Evolutionary conservation across 305 asterid genomes (phyloP), one percentile per base, ranked within the genome.

Genomic region (Euphrasia arctica): DNA sequence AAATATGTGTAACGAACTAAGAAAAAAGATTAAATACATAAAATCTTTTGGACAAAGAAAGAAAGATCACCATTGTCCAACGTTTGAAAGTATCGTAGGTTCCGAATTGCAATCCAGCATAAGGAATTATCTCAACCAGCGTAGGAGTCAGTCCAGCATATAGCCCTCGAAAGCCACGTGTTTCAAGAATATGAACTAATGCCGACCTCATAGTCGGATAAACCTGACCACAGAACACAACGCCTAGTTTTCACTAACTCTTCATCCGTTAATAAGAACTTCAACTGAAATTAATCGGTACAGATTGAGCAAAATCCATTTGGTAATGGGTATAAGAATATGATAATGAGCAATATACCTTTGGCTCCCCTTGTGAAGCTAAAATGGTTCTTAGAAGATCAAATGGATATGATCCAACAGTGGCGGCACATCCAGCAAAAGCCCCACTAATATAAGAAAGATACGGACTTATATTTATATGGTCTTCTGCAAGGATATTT

Each of bases 301-400:
- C 9, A 39, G 43, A 39, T 39, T 39, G 43, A 6, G 43, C 22
- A 18, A 39, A 7, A 39, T 39, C 11, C 9, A 5, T 0, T 36
- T 36, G 9, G 42, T 39, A 39, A 1, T 2, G 43, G 9, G 43
- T 0, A 10, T 2, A 39, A 39, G 43, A 7, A 7, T 39, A 56
- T 58, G 18, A 60, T 28, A 43, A 48, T 54, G 58, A 32, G 9
- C 36, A 59, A 69, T 83, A 91, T 18, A 18, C 97, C 96, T 87
- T 91, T 65, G 98, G 96, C 74, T 91, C 95, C 59, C 96, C 96
- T 64, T 89, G 98, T 50, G 96, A 91, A 74, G 98, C 98, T 82
- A 91, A 82, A 75, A 91, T 81, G 52, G 98, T 91, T 74, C 98
- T 79, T 62, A 91, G 70, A 58, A 91, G 96, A 81, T 91, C 98